Base-by-base conservation (phyloP, 2,329 filamentous ascomycete species). In the Sarocladium brachiariae region DNA sequence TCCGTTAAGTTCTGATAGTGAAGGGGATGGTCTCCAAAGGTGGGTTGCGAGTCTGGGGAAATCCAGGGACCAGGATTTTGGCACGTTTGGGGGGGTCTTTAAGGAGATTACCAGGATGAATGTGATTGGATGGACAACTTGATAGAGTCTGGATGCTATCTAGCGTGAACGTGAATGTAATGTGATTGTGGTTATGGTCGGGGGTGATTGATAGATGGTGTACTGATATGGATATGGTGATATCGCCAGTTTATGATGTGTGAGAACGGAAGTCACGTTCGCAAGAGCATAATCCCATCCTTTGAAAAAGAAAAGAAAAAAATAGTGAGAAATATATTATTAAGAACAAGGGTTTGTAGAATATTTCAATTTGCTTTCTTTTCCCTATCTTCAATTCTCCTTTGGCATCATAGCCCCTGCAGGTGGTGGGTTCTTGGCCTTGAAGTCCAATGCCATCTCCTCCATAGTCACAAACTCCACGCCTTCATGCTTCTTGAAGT, bases 381-480 rank as follows among this genome's bases (percentile, higher is more conserved):
- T 8, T 21, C 23, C 34, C 7, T 9, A 23, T 41, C 6, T 41
- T 2, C 77, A 78, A 0, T 66, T 60, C 4, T 70, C 65, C 6
- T 80, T 78, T 0, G 83, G 83, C 75, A 86, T 74, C 58, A 83
- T 60, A 1, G 83, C 83, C 0, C 80, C 83, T 49, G 70, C 64
- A 0, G 79, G 74, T 0, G 79, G 73, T 3, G 65, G 65, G 53
- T 83, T 85, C 64, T 77, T 83, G 52, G 70, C 74, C 70, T 87
- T 89, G 64, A 89, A 89, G 33, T 87, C 80, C 60, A 88, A 83
- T 25, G 73, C 80, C 68, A 89, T 87, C 61, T 86, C 74, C 58
- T 80, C 83, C 73, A 89, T 86, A 0, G 81, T 85, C 0, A 84
- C 77, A 73, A 80, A 86, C 56, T 84, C 80, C 0, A 85, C 79